Percentiles rank a stretch among this genome's conserved stretches.
These are phyloP conservation scores for Kodamaea neixiangensis DNA, from an alignment of 805 yeast species.

Conservation along the genomic window DNA sequence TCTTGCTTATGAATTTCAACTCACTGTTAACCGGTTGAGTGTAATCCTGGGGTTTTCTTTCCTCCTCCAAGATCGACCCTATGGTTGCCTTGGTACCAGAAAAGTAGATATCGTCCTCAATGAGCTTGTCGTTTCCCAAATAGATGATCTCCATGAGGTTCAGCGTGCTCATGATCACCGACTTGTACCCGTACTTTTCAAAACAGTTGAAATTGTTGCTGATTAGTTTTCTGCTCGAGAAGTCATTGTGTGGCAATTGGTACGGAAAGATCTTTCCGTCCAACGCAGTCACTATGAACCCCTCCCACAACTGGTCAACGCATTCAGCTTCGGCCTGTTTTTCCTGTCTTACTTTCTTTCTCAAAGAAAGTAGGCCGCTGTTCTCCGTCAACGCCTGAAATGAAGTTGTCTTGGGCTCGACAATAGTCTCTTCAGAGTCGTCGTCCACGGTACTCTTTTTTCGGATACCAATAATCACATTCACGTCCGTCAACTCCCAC, in stretches of 20 bases:
- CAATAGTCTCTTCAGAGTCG: slow-evolving; percentile 20
- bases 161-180: slow-evolving; percentile 75
- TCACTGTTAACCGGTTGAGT: slow-evolving; percentile 39
- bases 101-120: slow-evolving; percentile 57
- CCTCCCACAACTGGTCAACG: slow-evolving; percentile 59
- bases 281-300: slow-evolving; percentile 70
- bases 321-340: slow-evolving; percentile 2
- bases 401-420: slow-evolving; percentile 1
- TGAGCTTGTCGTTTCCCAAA: slow-evolving; percentile 72
- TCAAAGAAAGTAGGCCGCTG: slow-evolving; percentile 22
- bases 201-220: slow-evolving; percentile 62
- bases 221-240: slow-evolving; percentile 42
- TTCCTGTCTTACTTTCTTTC: slow-evolving; percentile 16
- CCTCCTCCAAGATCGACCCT: slow-evolving; percentile 22
- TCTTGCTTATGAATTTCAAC: slow-evolving; percentile 53
- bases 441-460: slow-evolving; percentile 24
- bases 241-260: slow-evolving; percentile 46
- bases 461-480: slow-evolving; percentile 65
- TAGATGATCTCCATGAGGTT: slow-evolving; percentile 70
- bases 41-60: slow-evolving; percentile 8
- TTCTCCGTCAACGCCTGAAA: slow-evolving; percentile 11
- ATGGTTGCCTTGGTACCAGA: slow-evolving; percentile 37
- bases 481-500: slow-evolving; percentile 80
- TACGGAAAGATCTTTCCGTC: slow-evolving; percentile 62
- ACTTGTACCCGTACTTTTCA: slow-evolving; percentile 72